Percentiles rank a stretch among this genome's conserved stretches.
These are phyloP conservation scores for Chalara sp. DNA, from an alignment of 2,329 filamentous ascomycete genomes.

Conservation along the genomic window DNA sequence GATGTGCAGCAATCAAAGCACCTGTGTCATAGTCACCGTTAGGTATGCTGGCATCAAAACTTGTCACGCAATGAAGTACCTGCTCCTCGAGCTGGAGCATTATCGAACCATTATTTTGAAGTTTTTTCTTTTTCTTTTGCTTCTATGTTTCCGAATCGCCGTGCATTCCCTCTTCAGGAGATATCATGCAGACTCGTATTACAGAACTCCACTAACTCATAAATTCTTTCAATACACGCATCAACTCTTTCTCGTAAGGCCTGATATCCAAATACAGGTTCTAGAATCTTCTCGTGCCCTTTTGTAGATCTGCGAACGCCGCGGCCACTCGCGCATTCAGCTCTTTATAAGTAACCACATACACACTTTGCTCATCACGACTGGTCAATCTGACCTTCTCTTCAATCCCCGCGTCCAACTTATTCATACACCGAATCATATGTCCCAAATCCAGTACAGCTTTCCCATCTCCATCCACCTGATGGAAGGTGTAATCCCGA, in stretches of 20 bases:
- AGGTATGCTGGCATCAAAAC: no score
- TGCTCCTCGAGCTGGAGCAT: no score
- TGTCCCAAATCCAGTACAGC: slow-evolving; percentile 83
- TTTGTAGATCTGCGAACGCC: slow-evolving; percentile 49
- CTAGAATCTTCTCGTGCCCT: slow-evolving; percentile 5
- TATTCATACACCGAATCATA: slow-evolving; percentile 81
- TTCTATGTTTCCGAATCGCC: no score
- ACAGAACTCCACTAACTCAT: no score
- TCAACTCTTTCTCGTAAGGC: neutral
- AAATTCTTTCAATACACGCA: neutral
- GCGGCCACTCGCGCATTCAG: slow-evolving; percentile 59
- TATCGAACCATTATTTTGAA: no score
- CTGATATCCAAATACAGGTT: slow-evolving; percentile 1
- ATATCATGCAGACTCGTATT: no score
- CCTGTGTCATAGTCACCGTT: no score
- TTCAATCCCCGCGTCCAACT: slow-evolving; percentile 82
- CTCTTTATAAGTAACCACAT: slow-evolving; percentile 87
- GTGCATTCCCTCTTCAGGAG: no score
- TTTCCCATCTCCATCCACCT: slow-evolving; percentile 78
- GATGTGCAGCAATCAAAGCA: no score
- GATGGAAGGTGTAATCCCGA: slow-evolving; percentile 95
- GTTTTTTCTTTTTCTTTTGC: no score
- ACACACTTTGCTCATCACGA: slow-evolving; percentile 82
- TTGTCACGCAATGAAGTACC: no score
- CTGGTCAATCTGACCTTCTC: slow-evolving; percentile 82